Base-by-base conservation (phyloP, 371 early-diverging fungal genomes). In the Actinomortierella ambigua region DNA sequence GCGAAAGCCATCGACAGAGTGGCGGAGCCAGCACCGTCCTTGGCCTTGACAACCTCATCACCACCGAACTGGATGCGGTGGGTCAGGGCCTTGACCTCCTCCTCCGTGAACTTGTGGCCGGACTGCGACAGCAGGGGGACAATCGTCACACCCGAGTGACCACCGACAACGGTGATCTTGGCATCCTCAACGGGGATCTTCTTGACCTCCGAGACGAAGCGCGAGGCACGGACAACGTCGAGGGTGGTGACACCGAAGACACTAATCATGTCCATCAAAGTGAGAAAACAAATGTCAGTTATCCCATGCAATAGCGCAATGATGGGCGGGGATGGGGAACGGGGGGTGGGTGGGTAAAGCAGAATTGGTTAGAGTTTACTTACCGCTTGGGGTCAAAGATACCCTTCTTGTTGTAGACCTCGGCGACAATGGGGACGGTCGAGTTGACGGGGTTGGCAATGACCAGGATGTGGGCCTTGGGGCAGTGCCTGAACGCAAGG, bases 381-480 rank as follows among this genome's bases (percentile, higher is more conserved):
- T 78, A 84, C 83, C 86, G 82, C 86, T 91, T 92, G 78, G 96
- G 93, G 85, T 98, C 93, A 75, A 88, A 96, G 70, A 96, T 95
- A 69, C 93, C 93, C 73, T 86, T 86, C 84, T 90, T 88, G 90
- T 97, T 97, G 82, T 97, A 88, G 63, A 93, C 93, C 86, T 99
- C 98, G 61, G 96, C 92, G 65, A 95, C 94, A 77, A 99, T 98
- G 65, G 99, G 98, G 58, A 99, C 98, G 60, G 98, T 99, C 44
- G 98, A 98, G 93, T 99, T 99, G 80, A 99, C 99, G 50, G 99
- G 99, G 94, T 99, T 99, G 79, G 98, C 94, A 83, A 99, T 99
- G 84, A 99, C 89, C 55, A 91, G 83, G 80, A 97, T 77, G 87
- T 92, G 90, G 70, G 99, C 99, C 79, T 95, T 88, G 78, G 99